phyloP scores from a whole-genome alignment of 2,329 filamentous ascomycete species.

The Periconia digitata region DNA sequence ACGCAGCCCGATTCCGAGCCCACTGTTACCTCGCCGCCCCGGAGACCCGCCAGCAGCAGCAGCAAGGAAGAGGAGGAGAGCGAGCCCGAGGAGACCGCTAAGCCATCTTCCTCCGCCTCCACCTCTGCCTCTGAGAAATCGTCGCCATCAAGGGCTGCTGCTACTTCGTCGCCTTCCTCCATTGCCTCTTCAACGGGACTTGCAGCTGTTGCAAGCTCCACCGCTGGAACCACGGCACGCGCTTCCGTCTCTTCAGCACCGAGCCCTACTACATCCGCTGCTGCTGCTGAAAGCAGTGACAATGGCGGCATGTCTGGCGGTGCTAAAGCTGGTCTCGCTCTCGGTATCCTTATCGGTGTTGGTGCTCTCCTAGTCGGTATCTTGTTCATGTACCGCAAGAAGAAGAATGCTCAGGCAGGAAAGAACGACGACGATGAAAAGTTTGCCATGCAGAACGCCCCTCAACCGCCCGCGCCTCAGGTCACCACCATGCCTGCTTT shows the following conservation, averaged over 20 bases:
- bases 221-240: constrained; percentile 17
- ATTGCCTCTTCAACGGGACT: constrained; percentile 7
- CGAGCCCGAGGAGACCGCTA: constrained; percentile 16
- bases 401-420: constrained; percentile 55
- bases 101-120: constrained; percentile 13
- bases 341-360: constrained; percentile 74
- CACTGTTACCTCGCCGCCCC: constrained; percentile 17
- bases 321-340: constrained; percentile 77
- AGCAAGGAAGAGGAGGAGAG: constrained; percentile 12
- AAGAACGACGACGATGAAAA: constrained; percentile 46
- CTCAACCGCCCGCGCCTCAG: constrained; percentile 30
- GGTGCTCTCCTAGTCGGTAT: constrained; percentile 67
- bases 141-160: constrained; percentile 27
- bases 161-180: constrained; percentile 27
- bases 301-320: constrained; percentile 48
- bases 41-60: constrained; percentile 19
- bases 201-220: constrained; percentile 11
- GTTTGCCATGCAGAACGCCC: constrained; percentile 29
- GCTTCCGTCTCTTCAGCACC: constrained; percentile 22
- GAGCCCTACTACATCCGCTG: constrained; percentile 11
- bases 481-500: constrained; percentile 25
- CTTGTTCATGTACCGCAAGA: constrained; percentile 74
- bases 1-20: constrained; percentile 21
- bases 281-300: constrained; percentile 19
- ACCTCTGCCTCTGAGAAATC: constrained; percentile 10